Percentiles rank a stretch among this genome's conserved stretches.
Conservation (phyloP, 2,329 filamentous ascomycete species). For the Graphilbum fragrans region DNA sequence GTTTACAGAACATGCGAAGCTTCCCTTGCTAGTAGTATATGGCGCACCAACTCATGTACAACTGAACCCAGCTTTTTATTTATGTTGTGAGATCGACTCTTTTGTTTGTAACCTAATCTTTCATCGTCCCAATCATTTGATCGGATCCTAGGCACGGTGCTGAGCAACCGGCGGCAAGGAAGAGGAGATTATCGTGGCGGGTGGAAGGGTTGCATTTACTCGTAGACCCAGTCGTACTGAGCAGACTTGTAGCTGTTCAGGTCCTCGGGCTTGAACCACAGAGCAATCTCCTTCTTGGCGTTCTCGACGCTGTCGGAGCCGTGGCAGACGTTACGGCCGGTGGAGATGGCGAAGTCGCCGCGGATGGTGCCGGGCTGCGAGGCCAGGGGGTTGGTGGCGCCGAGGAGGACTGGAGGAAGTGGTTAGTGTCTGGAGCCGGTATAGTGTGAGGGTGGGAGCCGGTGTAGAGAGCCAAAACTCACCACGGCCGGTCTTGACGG, state of each 20-base stretch:
- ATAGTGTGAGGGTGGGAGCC: too few species aligned
- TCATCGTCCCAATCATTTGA: too few species aligned
- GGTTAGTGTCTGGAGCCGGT: too few species aligned
- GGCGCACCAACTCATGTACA: too few species aligned
- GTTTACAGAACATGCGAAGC: too few species aligned
- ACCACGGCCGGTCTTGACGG: constrained; percentile 95
- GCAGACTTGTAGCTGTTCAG: constrained; percentile 73
- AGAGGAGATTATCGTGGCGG: too few species aligned
- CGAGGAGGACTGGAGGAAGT: constrained; percentile 62
- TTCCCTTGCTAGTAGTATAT: too few species aligned
- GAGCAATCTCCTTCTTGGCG: constrained; percentile 98
- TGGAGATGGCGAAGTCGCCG: constrained; percentile 74
- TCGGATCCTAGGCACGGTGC: too few species aligned
- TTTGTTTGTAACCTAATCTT: too few species aligned
- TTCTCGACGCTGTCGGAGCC: constrained; percentile 97
- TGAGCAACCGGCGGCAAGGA: too few species aligned
- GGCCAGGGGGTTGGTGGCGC: constrained; percentile 95
- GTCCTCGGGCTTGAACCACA: constrained; percentile 93
- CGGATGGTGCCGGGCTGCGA: constrained; percentile 97
- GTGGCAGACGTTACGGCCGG: constrained; percentile 99
- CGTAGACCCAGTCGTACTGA: constrained; percentile 91
- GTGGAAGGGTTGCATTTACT: constrained; percentile 28
- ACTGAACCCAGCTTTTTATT: too few species aligned
- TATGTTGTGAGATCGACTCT: too few species aligned
- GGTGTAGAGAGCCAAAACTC: constrained; percentile 34